Conservation (phyloP, 305 asterid species). For the Rubia peregrina region DNA sequence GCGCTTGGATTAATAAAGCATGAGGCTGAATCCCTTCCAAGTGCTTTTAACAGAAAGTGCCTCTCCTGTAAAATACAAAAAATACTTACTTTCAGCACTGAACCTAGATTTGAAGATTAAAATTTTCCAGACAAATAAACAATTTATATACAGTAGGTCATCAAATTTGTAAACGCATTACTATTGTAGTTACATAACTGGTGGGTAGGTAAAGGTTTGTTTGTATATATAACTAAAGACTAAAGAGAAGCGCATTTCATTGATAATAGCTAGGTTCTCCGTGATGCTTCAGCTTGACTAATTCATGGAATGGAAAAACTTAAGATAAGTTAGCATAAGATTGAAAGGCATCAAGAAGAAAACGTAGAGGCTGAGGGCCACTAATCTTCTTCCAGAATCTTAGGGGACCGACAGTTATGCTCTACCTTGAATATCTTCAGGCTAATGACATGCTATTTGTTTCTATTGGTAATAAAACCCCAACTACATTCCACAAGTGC, state of each 20-base stretch:
- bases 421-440: background rate
- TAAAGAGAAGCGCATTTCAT: background rate
- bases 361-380: background rate
- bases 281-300: background rate
- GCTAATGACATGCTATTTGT: background rate
- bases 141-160: background rate
- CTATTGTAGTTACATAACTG: background rate
- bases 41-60: conserved; percentile 83
- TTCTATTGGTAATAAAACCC: background rate
- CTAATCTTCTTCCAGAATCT: conserved; percentile 1
- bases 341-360: background rate
- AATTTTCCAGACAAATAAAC: background rate
- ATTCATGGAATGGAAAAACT: background rate
- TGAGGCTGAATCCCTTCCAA: conserved; percentile 69
- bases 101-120: background rate
- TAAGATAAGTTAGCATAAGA: background rate
- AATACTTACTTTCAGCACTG: conserved; percentile 6
- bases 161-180: background rate
- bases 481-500: background rate
- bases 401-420: background rate
- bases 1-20: conserved; percentile 33
- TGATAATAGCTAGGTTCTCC: background rate
- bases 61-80: conserved; percentile 68
- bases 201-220: background rate
- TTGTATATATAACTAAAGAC: too few species aligned